phyloP scores from a whole-genome alignment of 1,284 basidiomycete species.

The Ustilago esculenta region DNA sequence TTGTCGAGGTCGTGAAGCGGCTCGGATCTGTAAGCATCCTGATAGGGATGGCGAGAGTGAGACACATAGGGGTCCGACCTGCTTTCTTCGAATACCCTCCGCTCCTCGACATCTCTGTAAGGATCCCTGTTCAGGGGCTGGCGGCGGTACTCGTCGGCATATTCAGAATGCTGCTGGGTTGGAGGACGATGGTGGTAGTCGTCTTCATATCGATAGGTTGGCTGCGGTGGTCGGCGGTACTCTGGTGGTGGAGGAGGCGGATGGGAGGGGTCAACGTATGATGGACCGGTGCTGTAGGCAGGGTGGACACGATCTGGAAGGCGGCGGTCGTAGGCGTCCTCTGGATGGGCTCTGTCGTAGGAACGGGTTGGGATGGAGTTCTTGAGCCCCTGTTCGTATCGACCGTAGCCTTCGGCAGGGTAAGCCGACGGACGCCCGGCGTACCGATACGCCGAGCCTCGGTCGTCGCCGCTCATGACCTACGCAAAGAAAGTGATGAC shows the following conservation, averaged over 20 bases:
- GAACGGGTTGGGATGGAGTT: conserved; percentile 18
- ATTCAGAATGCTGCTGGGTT: conserved; percentile 16
- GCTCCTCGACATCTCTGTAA: conserved; percentile 17
- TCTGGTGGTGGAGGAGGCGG: conserved; percentile 19
- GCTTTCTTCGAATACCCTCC: conserved; percentile 17
- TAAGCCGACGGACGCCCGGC: conserved; percentile 23
- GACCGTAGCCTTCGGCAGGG: conserved; percentile 21
- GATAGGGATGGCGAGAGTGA: conserved; percentile 16
- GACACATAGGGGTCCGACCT: conserved; percentile 22
- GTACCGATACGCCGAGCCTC: conserved; percentile 35
- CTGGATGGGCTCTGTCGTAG: conserved; percentile 16
- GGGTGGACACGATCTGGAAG: conserved; percentile 36
- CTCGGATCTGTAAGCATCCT: conserved; percentile 15
- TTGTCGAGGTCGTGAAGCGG: conserved; percentile 21
- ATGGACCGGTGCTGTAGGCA: conserved; percentile 27
- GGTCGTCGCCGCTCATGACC: conserved; percentile 37
- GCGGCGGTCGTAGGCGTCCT: conserved; percentile 26
- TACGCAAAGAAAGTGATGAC: neutral
- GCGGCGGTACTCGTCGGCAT: conserved; percentile 15
- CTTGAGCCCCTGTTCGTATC: conserved; percentile 28
- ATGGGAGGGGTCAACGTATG: conserved; percentile 23
- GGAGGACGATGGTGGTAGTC: conserved; percentile 18
- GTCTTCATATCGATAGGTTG: conserved; percentile 24
- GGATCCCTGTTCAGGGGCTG: conserved; percentile 19
- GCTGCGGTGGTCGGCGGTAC: conserved; percentile 25